Conservation (phyloP, 371 early-diverging fungal species). For the Mucor circinelloides region DNA sequence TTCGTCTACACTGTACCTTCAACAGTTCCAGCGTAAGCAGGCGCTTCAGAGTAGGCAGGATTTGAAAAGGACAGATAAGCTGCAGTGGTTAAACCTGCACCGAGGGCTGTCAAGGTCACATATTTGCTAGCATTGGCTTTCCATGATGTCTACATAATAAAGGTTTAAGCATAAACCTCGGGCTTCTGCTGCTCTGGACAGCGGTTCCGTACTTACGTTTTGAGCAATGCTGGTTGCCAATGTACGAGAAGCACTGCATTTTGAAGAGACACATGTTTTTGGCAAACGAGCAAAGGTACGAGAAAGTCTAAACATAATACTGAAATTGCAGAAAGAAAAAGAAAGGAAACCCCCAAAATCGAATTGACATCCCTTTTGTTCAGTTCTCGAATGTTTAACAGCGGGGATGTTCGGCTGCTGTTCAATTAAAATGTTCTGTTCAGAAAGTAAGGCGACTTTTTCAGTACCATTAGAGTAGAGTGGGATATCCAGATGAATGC, state of each 20-base stretch:
- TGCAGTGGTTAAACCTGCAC: neutral
- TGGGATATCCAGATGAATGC: neutral
- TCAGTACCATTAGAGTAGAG: neutral
- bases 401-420: neutral
- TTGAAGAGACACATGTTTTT: neutral
- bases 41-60: slow-evolving; percentile 27
- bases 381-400: neutral
- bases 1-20: slow-evolving; percentile 27
- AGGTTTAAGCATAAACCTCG: neutral
- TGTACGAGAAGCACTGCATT: neutral
- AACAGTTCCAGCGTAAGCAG: slow-evolving; percentile 37
- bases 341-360: neutral
- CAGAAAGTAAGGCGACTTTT: neutral
- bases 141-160: neutral
- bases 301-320: slow-evolving; percentile 4
- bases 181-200: neutral
- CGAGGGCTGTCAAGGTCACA: neutral
- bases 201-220: neutral
- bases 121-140: neutral
- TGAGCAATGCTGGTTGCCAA: neutral
- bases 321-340: neutral
- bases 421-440: neutral
- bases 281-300: neutral
- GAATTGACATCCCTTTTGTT: neutral
- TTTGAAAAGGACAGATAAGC: slow-evolving; percentile 9